These are phyloP conservation scores for Fusarium goolgardi DNA, from an alignment of 2,329 filamentous ascomycete species.

Conservation along the genomic window DNA sequence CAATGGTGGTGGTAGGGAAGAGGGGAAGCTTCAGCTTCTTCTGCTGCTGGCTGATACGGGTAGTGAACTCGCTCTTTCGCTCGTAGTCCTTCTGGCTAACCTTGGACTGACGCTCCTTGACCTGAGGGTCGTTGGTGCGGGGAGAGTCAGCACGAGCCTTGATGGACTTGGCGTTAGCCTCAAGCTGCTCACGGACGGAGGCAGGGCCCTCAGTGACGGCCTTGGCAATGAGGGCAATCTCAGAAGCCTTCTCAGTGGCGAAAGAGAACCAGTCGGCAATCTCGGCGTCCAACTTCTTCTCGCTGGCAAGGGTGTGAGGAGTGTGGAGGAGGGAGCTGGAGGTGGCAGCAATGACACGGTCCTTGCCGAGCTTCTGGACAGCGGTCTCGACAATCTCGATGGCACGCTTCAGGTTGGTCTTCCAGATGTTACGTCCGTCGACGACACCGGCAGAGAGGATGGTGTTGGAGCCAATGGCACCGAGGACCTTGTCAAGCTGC, in stretches of 20 bases:
- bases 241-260: conserved; percentile 90
- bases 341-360: conserved; percentile 95
- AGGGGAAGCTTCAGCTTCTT: conserved; percentile 91
- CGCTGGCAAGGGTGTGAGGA: conserved; percentile 95
- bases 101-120: conserved; percentile 95
- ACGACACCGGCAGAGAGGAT: conserved; percentile 95
- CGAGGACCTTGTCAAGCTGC: conserved; percentile 88
- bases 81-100: conserved; percentile 88
- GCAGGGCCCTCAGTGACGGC: conserved; percentile 93
- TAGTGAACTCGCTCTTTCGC: conserved; percentile 89
- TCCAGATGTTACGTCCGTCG: conserved; percentile 99
- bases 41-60: conserved; percentile 88
- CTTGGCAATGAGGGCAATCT: conserved; percentile 95
- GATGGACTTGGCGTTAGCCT: conserved; percentile 96
- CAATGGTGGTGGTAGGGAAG: conserved; percentile 99
- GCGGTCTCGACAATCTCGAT: conserved; percentile 91
- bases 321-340: conserved; percentile 98
- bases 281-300: conserved; percentile 97
- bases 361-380: conserved; percentile 94
- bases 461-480: conserved; percentile 87
- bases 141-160: conserved; percentile 90
- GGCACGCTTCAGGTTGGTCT: conserved; percentile 97
- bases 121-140: conserved; percentile 95
- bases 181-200: conserved; percentile 85
- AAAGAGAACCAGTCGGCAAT: conserved; percentile 99